A percentile compares a stretch with the other conserved stretches of the same genome.
phyloP scores from a whole-genome alignment of 805 yeast species.

The Metschnikowia noctiluminum region DNA sequence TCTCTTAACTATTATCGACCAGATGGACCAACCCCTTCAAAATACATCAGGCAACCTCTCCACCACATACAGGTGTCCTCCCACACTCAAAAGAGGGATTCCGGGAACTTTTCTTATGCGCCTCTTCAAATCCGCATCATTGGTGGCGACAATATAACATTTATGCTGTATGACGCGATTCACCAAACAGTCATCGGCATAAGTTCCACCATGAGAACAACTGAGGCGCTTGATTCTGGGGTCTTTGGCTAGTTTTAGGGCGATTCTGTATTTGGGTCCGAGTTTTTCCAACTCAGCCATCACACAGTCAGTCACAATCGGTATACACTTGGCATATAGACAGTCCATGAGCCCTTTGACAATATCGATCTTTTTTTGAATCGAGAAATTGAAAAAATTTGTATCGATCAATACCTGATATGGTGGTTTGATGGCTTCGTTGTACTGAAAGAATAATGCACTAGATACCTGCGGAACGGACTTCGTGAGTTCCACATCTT shows the following conservation, averaged over 20 bases:
- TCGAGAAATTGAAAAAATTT: conserved; percentile 92
- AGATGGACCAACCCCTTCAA: conserved; percentile 21
- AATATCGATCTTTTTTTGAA: conserved; percentile 90
- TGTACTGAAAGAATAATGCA: conserved; percentile 91
- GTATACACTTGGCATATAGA: conserved; percentile 90
- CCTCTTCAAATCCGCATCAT: conserved; percentile 94
- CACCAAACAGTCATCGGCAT: conserved; percentile 97
- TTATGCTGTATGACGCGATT: conserved; percentile 93
- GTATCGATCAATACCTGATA: conserved; percentile 95
- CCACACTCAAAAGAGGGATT: conserved; percentile 95
- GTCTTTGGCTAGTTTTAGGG: conserved; percentile 87
- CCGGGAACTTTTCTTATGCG: conserved; percentile 96
- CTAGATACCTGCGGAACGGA: conserved; percentile 87
- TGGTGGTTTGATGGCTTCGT: conserved; percentile 95
- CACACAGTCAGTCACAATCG: conserved; percentile 94
- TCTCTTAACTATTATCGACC: not conserved
- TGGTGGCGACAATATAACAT: conserved; percentile 95
- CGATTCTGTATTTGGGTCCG: conserved; percentile 93
- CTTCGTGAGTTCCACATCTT: conserved; percentile 64
- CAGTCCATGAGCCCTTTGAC: conserved; percentile 98
- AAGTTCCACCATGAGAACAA: conserved; percentile 92
- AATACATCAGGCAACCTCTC: conserved; percentile 96
- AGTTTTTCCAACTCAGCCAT: conserved; percentile 96
- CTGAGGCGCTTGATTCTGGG: conserved; percentile 84
- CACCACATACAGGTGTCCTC: conserved; percentile 85